A percentile compares a stretch with the other conserved stretches of the same genome.
phyloP scores from a whole-genome alignment of 2,329 filamentous ascomycete species.

The Dactylonectria macrodidyma region DNA sequence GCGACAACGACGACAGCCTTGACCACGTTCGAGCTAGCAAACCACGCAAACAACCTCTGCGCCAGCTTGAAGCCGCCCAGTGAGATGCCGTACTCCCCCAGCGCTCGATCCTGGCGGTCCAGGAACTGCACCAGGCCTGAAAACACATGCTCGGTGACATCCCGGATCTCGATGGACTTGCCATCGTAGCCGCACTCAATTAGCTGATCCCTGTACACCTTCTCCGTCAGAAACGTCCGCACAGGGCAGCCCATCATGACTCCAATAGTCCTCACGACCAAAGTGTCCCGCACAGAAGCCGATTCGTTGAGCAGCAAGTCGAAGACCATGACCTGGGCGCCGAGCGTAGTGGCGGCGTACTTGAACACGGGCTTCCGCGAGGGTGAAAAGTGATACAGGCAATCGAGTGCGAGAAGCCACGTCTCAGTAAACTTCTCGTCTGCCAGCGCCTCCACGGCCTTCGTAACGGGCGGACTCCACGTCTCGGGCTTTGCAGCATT shows the following conservation, averaged over 20 bases:
- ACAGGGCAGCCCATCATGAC: conserved; percentile 64
- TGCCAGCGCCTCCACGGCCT: conserved; percentile 47
- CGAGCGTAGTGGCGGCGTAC: conserved; percentile 56
- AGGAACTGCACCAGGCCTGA: conserved; percentile 63
- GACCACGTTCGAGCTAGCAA: conserved; percentile 52
- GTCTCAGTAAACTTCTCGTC: conserved; percentile 48
- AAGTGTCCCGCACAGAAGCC: conserved; percentile 46
- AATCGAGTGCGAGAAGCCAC: conserved; percentile 71
- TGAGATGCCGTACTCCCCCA: conserved; percentile 55
- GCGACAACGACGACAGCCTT: conserved; percentile 56
- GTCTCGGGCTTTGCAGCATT: conserved; percentile 63
- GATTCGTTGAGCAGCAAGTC: conserved; percentile 62
- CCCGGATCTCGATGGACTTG: conserved; percentile 59
- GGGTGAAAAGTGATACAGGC: conserved; percentile 70
- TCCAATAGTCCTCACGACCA: conserved; percentile 60
- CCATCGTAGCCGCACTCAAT: conserved; percentile 63
- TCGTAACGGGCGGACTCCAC: conserved; percentile 53
- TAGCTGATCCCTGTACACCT: conserved; percentile 62
- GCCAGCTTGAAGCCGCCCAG: conserved; percentile 56
- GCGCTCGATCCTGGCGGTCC: conserved; percentile 49
- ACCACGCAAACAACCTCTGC: conserved; percentile 57
- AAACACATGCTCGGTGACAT: conserved; percentile 70
- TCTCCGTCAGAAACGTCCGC: conserved; percentile 62
- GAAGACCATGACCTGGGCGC: conserved; percentile 68
- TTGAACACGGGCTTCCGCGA: conserved; percentile 63